Evolutionary conservation across 2,329 filamentous ascomycete species (phyloP), one percentile per base, ranked within the genome.

Genomic region (Alternaria viburni): DNA sequence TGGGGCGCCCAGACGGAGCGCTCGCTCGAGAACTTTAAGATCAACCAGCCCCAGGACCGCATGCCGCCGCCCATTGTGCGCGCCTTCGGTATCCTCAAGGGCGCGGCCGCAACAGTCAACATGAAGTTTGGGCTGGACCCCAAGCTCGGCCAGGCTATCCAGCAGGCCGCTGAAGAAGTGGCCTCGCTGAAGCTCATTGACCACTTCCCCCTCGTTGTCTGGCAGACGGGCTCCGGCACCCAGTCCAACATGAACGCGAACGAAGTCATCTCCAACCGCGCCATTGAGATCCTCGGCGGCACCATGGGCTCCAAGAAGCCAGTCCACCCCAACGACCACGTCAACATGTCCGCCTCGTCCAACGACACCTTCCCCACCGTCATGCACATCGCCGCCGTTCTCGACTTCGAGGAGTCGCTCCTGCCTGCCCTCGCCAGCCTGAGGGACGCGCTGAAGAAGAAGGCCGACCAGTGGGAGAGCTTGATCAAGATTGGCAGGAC

Each of bases 241-340:
- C 96, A 98, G 86, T 97, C 94, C 82, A 98, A 97, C 89, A 98
- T 98, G 96, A 99, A 99, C 85, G 94, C 95, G 80, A 99, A 99
- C 86, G 96, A 99, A 83, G 96, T 99, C 83, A 98, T 99, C 83
- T 97, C 95, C 70, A 99, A 98, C 88, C 93, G 96, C 71, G 96
- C 96, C 70, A 98, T 98, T 82, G 95, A 98, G 86, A 97, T 98
- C 69, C 88, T 98, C 57, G 96, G 96, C 74, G 96, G 96, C 75
- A 87, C 87, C 70, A 97, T 93, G 92, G 96, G 96, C 74, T 90
- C 86, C 88, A 98, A 98, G 90, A 97, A 96, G 86, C 96, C 96
- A 26, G 96, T 99, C 69, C 96, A 99, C 85, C 96, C 96, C 77
- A 99, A 98, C 84, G 96, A 99, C 86, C 96, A 99, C 82, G 96